Conservation (phyloP, 2,329 filamentous ascomycete species). For the Pseudogymnoascus sp. region DNA sequence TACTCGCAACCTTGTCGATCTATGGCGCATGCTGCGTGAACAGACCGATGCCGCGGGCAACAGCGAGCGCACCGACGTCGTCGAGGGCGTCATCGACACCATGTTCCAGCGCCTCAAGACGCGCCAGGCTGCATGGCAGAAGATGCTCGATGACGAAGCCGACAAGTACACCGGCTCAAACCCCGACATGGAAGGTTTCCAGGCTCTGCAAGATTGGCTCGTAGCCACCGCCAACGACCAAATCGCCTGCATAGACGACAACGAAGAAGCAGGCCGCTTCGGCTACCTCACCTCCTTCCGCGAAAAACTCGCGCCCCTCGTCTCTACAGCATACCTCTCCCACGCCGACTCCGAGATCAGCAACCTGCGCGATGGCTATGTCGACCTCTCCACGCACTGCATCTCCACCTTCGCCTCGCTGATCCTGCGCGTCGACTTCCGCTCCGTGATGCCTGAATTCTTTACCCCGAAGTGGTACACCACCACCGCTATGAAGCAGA, state of each 20-base stretch:
- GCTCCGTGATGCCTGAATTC: conserved; percentile 72
- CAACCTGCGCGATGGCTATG: conserved; percentile 77
- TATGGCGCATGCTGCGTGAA: conserved; percentile 96
- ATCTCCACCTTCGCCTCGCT: conserved; percentile 78
- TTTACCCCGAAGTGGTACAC: conserved; percentile 89
- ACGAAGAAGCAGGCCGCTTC: conserved; percentile 63
- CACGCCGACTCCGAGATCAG: conserved; percentile 66
- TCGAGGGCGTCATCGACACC: conserved; percentile 89
- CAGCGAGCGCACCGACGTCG: conserved; percentile 79
- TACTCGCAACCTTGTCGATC: conserved; percentile 82
- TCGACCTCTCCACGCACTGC: conserved; percentile 90
- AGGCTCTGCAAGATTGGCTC: conserved; percentile 89
- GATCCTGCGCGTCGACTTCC: conserved; percentile 87
- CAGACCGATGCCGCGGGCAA: conserved; percentile 79
- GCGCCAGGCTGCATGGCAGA: conserved; percentile 79
- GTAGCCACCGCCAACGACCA: conserved; percentile 97
- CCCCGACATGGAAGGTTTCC: conserved; percentile 56
- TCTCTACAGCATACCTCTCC: conserved; percentile 72
- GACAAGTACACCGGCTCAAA: conserved; percentile 57
- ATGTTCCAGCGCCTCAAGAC: conserved; percentile 83
- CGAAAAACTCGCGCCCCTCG: conserved; percentile 70
- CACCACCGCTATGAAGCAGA: conserved; percentile 80
- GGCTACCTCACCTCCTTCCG: conserved; percentile 84
- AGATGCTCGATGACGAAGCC: conserved; percentile 79
- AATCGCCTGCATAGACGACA: conserved; percentile 95